Base-by-base conservation (phyloP, 495 filamentous ascomycete species). In the Evernia prunastri region DNA sequence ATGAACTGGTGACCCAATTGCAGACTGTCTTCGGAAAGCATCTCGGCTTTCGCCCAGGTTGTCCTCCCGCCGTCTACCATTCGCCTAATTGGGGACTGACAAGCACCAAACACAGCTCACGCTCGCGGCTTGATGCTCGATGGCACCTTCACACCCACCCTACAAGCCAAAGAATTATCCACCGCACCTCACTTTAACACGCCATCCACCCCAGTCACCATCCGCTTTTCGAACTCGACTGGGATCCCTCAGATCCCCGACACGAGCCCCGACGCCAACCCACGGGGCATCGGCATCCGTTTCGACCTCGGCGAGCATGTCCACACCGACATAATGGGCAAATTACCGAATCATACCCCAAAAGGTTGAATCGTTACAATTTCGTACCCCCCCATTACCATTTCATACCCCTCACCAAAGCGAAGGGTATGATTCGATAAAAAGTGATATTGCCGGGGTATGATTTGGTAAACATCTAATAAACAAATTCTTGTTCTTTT, bases 251-350 rank as follows among this genome's bases (percentile, higher is more conserved):
- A 74, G 7, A 74, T 85, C 49, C 80, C 81, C 0, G 81, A 84
- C 66, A 80, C 70, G 0, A 77, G 82, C 62, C 70, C 76, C 4
- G 75, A 77, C 29, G 74, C 76, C 62, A 76, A 81, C 63, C 81
- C 81, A 0, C 76, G 76, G 29, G 81, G 81, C 27, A 71, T 82
- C 23, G 80, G 75, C 17, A 67, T 82, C 66, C 78, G 81, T 47
- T 82, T 83, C 72, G 42, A 78, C 36, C 72, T 82, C 7, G 69
- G 63, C 37, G 67, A 72, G n/a, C 79, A 77, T 51, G 72, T 72
- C 20, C 82, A 85, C 69, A 84, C 81, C 1, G 82, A 85, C 68
- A 80, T 85, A 66, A 70, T 85, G n/a, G n/a, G n/a, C n/a, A n/a
- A n/a, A n/a, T n/a, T n/a, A n/a, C n/a, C n/a, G n/a, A n/a, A n/a